Base-by-base conservation (phyloP, 2,329 filamentous ascomycete genomes). In the Teratosphaeria destructans region DNA sequence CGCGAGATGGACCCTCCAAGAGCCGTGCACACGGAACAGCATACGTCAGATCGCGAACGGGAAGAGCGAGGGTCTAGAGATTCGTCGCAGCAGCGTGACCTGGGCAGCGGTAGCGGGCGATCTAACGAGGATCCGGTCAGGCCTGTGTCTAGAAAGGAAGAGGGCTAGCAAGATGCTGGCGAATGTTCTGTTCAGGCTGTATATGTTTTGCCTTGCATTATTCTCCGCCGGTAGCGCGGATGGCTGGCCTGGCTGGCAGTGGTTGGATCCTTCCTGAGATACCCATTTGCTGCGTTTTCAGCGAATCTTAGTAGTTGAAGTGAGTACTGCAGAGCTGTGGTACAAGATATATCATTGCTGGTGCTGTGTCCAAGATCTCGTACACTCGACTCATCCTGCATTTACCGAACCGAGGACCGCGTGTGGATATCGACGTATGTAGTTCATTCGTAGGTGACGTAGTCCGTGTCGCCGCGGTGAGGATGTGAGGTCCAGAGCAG, bases 1-100 rank as follows among this genome's bases (percentile, higher is more conserved):
- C 62, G 66, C 56, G 65, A 66, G 14, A 19, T 43, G 10, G 63
- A 66, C 27, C 59, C 60, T 39, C 59, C 57, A 35, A 49, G 59
- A 32, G 35, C 57, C 23, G 19, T 39, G 23, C 54, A 59, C 6
- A 49, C 11, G 14, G 57, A 60, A 19, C 52, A 32, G 53, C 19
- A 32, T 29, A n/a, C 37, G 37, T 43, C 11, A 43, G 52, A 60
- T 12, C 55, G 54, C n/a, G 56, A 26, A 47, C 16, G 43, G 10
- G 63, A 64, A 6, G 43, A 47, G 23, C 35, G 55, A 32, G 39
- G 34, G 37, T 14, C 52, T 6, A 26, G 54, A 12, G 35, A 56
- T 3, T 35, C 43, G 27, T 56, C 60, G 19, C 26, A 58, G 26
- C 61, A 57, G 19, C 54, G 27, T 14, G 49, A 56, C 23, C 43